These are phyloP conservation scores for Microbotryum saponariae DNA, from an alignment of 1,284 basidiomycete species.

Conservation along the genomic window DNA sequence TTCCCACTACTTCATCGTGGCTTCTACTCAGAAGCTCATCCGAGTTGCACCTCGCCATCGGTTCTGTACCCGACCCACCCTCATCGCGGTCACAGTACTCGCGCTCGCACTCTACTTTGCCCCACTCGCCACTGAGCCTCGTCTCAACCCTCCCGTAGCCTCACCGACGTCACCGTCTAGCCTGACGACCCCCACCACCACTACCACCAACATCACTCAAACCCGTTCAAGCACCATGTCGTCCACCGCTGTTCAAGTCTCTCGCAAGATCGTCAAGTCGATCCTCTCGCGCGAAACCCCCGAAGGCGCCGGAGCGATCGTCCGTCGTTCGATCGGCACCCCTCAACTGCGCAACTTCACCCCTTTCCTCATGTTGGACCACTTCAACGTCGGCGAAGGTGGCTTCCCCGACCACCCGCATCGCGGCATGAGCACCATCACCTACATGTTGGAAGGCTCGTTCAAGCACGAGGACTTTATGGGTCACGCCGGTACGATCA, in stretches of 20 bases:
- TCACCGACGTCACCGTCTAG: too few relatives aligned
- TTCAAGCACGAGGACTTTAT: conserved; percentile 85
- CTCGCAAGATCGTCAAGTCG: conserved; percentile 64
- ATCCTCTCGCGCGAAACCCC: conserved; percentile 70
- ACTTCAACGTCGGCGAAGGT: conserved; percentile 47
- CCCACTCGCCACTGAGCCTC: not conserved
- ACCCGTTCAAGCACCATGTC: conserved; percentile 34
- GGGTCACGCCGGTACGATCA: conserved; percentile 61
- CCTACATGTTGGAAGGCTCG: conserved; percentile 82
- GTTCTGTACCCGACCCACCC: not conserved
- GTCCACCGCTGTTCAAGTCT: conserved; percentile 41
- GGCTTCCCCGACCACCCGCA: conserved; percentile 69
- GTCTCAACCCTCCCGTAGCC: not conserved
- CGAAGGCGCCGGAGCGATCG: conserved; percentile 81
- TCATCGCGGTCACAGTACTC: not conserved
- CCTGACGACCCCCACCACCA: not conserved
- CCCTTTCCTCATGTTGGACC: conserved; percentile 62
- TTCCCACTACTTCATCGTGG: conserved; percentile 1
- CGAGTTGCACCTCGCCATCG: not conserved
- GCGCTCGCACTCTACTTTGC: not conserved
- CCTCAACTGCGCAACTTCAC: conserved; percentile 66
- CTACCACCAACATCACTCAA: not conserved
- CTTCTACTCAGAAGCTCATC: not conserved
- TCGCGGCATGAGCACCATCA: conserved; percentile 71
- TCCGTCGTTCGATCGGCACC: conserved; percentile 82